Evolutionary conservation across 1,284 basidiomycete species (phyloP).

Genomic region (Boletus semigastroideus): DNA sequence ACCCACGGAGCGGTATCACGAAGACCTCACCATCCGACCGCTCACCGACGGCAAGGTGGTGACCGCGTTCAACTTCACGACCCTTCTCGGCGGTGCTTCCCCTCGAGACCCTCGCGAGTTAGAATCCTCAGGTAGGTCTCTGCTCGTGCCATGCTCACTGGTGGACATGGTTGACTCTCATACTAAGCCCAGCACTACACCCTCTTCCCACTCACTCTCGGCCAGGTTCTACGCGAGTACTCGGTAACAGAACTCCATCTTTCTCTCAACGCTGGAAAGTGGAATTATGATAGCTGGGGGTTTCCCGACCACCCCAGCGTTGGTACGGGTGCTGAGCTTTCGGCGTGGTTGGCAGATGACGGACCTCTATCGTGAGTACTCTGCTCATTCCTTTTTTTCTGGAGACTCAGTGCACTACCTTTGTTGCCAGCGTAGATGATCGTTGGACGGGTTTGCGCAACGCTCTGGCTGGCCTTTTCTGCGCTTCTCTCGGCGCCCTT

Average conservation of each 20-base stretch:
- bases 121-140: slow-evolving; percentile 42
- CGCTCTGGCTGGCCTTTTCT: slow-evolving; percentile 90
- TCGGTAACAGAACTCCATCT: slow-evolving; percentile 86
- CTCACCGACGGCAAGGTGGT: slow-evolving; percentile 84
- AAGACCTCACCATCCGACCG: slow-evolving; percentile 72
- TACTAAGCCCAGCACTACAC: slow-evolving; percentile 74
- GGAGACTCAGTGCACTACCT: not conserved
- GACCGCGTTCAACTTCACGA: slow-evolving; percentile 83
- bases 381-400: not conserved
- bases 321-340: slow-evolving; percentile 84
- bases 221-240: slow-evolving; percentile 84
- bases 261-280: slow-evolving; percentile 85
- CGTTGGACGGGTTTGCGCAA: slow-evolving; percentile 88
- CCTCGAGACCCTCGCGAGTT: slow-evolving; percentile 55
- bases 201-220: slow-evolving; percentile 81
- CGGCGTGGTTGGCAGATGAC: slow-evolving; percentile 82
- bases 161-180: not conserved
- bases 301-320: slow-evolving; percentile 76
- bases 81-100: slow-evolving; percentile 51
- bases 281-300: slow-evolving; percentile 88
- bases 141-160: not conserved
- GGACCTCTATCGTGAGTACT: slow-evolving; percentile 48
- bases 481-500: slow-evolving; percentile 82
- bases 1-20: slow-evolving; percentile 54
- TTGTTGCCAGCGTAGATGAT: slow-evolving; percentile 55